Evolutionary conservation across 495 filamentous ascomycete genomes (phyloP).

Genomic region (Tirmania nivea): DNA sequence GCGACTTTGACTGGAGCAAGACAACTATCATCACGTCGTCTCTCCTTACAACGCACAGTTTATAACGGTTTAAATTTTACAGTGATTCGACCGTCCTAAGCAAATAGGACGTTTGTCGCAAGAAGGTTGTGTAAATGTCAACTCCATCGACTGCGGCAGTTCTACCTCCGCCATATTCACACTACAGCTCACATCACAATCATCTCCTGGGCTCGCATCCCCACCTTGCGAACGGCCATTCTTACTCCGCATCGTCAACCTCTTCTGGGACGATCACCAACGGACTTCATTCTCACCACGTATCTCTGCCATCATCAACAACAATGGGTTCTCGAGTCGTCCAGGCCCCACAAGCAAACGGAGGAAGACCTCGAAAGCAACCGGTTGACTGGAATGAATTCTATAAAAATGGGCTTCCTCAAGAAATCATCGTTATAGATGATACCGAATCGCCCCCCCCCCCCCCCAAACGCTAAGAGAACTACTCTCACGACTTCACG

Average conservation of each 20-base stretch:
- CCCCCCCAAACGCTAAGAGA: slow-evolving; percentile 14
- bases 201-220: slow-evolving; percentile 6
- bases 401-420: slow-evolving; percentile 79
- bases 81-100: too few relatives aligned
- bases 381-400: slow-evolving; percentile 71
- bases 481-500: slow-evolving; percentile 6
- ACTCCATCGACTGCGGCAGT: slow-evolving; percentile 47
- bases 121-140: slow-evolving; percentile 29
- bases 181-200: slow-evolving; percentile 34
- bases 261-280: slow-evolving; percentile 9
- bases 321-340: slow-evolving; percentile 8
- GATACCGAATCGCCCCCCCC: slow-evolving; percentile 53
- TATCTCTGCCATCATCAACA: slow-evolving; percentile 14
- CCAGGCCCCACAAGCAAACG: slow-evolving; percentile 11
- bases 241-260: slow-evolving; percentile 11
- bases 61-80: too few relatives aligned
- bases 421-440: slow-evolving; percentile 89
- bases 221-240: slow-evolving; percentile 9
- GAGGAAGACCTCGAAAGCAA: slow-evolving; percentile 35
- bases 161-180: slow-evolving; percentile 32
- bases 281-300: slow-evolving; percentile 21
- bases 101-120: too few relatives aligned
- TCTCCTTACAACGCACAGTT: too few relatives aligned
- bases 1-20: too few relatives aligned
- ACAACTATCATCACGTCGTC: too few relatives aligned